Evolutionary conservation across 805 yeast species (phyloP), one percentile per base, ranked within the genome.

Genomic region (Jamesozyma spencerorum): DNA sequence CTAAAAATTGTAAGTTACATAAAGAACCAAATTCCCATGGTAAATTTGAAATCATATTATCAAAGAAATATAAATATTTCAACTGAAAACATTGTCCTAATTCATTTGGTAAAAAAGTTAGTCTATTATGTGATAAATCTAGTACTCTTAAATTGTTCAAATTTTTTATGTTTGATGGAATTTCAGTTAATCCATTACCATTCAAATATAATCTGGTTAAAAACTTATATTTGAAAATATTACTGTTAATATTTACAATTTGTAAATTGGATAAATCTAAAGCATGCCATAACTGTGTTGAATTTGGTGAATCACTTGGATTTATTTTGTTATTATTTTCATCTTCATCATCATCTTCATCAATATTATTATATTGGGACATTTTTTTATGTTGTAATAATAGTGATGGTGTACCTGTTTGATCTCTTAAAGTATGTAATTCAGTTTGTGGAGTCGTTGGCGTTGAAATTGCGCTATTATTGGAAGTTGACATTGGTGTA

Each of bases 181-280:
- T 53, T 2, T 58, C 44, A 8, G 74, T 72, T 48, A 92, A 69
- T 51, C 79, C 79, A 61, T 94, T 92, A 55, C 94, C 94, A 63
- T 82, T 86, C 50, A 92, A 66, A 60, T 84, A 92, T 40, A 92
- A 68, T 46, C 90, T 81, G 56, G 90, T 92, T 53, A 92, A 71
- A 53, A 92, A 92, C 45, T 74, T 73, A 62, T 87, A 92, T 35
- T 78, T 75, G 69, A 86, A 86, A 35, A 92, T 63, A 51, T 79
- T 78, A 17, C 81, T 75, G n/a, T 85, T 75, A 24, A 90, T 49
- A 42, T 75, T 72, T 46, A 76, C 68, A 39, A 92, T 69, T 27
- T 90, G 85, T 62, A 92, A 94, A 44, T 96, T 96, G 48, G 94
- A 79, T 48, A 90, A 68, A 65, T 92, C 99, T 48, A 92, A 68